phyloP scores from a whole-genome alignment of 352 stramenopile species.

The Phytopythium oedochilum region DNA sequence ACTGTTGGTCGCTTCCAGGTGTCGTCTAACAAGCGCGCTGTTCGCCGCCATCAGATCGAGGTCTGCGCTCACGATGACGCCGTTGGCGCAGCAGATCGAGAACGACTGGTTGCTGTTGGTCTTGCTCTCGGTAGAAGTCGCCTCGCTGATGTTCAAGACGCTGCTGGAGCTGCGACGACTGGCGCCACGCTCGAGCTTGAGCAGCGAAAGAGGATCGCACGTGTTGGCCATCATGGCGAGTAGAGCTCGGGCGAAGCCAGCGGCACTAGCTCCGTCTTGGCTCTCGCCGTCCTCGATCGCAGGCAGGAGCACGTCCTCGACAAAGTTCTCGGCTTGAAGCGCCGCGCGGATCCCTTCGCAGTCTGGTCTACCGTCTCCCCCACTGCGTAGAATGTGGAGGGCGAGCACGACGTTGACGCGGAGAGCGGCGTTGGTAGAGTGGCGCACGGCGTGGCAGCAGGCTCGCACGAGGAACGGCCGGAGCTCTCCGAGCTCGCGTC shows the following conservation, averaged over 20 bases:
- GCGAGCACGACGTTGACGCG: slow-evolving; percentile 40
- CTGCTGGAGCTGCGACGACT: background rate
- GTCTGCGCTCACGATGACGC: background rate
- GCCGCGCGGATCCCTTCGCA: slow-evolving; percentile 12
- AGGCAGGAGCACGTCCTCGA: slow-evolving; percentile 13
- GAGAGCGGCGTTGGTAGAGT: slow-evolving; percentile 32
- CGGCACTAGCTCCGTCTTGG: slow-evolving; percentile 7
- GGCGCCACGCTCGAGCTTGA: slow-evolving; percentile 25
- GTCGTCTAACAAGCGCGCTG: background rate
- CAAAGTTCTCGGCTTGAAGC: slow-evolving; percentile 16
- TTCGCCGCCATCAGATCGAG: background rate
- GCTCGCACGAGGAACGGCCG: slow-evolving; percentile 18
- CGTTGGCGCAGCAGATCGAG: background rate
- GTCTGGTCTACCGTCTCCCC: background rate
- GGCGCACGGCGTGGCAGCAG: slow-evolving; percentile 18
- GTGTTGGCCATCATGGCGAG: slow-evolving; percentile 17
- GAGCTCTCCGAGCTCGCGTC: slow-evolving; percentile 14
- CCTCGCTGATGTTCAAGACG: slow-evolving; percentile 3
- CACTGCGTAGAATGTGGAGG: slow-evolving; percentile 21
- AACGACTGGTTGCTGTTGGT: background rate
- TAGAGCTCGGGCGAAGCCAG: slow-evolving; percentile 15
- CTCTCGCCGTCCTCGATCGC: slow-evolving; percentile 9
- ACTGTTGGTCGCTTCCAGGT: background rate
- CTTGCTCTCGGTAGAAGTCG: background rate
- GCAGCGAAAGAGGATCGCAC: slow-evolving; percentile 29